These are phyloP conservation scores for Euphorbia corollata DNA, from an alignment of 441 rosid genomes.

Conservation along the genomic window DNA sequence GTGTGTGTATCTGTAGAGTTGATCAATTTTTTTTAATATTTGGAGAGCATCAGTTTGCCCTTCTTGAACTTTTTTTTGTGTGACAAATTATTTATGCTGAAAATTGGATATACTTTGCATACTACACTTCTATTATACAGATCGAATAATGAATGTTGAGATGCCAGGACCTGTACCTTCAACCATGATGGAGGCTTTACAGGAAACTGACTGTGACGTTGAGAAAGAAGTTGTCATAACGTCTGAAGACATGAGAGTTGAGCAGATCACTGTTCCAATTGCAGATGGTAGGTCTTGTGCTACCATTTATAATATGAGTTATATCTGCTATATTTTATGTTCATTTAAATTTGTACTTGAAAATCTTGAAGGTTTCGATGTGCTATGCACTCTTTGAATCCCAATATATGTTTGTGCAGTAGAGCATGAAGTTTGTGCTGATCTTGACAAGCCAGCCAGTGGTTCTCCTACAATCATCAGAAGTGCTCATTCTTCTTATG, in stretches of 20 bases:
- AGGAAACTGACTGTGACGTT: slow-evolving; percentile 19
- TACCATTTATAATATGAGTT: background rate
- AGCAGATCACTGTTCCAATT: slow-evolving; percentile 20
- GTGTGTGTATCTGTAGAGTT: background rate
- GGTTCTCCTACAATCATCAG: slow-evolving; percentile 39
- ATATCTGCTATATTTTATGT: background rate
- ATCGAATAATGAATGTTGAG: slow-evolving; percentile 17
- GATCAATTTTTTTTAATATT: background rate
- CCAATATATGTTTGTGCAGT: slow-evolving; percentile 25
- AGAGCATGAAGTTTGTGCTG: slow-evolving; percentile 32
- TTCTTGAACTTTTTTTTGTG: background rate
- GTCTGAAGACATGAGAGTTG: slow-evolving; percentile 25
- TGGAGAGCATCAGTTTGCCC: background rate
- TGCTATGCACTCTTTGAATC: slow-evolving; percentile 30
- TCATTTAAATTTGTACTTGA: slow-evolving; percentile 7
- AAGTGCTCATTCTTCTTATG: slow-evolving; percentile 36
- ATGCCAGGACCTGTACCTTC: slow-evolving; percentile 21
- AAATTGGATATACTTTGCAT: background rate
- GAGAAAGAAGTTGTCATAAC: slow-evolving; percentile 15
- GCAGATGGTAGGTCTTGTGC: slow-evolving; percentile 26
- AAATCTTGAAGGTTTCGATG: slow-evolving; percentile 20
- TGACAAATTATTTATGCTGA: background rate
- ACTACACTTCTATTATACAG: slow-evolving; percentile 20
- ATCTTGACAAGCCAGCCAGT: slow-evolving; percentile 35
- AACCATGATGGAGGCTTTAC: slow-evolving; percentile 17